Evolutionary conservation across 1,284 basidiomycete genomes (phyloP), one percentile per base, ranked within the genome.

Genomic region (Coniferiporia weirii): DNA sequence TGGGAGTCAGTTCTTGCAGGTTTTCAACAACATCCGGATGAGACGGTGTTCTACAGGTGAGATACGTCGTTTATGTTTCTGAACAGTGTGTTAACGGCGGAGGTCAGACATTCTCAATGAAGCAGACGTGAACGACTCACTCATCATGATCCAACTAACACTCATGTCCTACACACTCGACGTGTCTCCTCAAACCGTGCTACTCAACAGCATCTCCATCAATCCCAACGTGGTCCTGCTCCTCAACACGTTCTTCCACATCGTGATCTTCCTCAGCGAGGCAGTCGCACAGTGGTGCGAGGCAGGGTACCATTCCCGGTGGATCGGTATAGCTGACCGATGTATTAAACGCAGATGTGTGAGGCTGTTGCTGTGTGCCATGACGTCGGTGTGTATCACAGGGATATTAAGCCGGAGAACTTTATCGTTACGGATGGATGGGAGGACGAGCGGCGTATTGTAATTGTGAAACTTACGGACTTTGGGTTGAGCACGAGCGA

Each of bases 211-310:
- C 61, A 89, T 99, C 36, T 98, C 95, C 52, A 98, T 99, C 76
- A 94, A 96, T 71, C 91, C 92, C 51, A 95, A 99, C 69, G 93
- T 95, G 65, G 90, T 99, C 66, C 84, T 99, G 40, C 83, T 99
- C n/a, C 87, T 99, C 63, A 97, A 99, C 71, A 99, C 97, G 2
- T 99, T 98, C 84, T 99, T 99, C 93, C 97, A 99, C 73, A 98
- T 99, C 66, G 89, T 99, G 68, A 99, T 99, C 75, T 99, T 98
- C 90, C 95, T 99, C 71, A 97, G 97, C 34, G 94, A 96, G 74
- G 94, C 95, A 15, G 84, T 99, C 56, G 95, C 96, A 0, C 91
- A 95, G 72, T 99, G 97, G 97, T 84, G 96, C 59, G 98, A 99
- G 75, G 93, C 94, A 17, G 95, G 95, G 6, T 99, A 99, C 71